Evolutionary conservation across 495 filamentous ascomycete species (phyloP), one percentile per base, ranked within the genome.

Genomic region (Evansstolkia leycettana): DNA sequence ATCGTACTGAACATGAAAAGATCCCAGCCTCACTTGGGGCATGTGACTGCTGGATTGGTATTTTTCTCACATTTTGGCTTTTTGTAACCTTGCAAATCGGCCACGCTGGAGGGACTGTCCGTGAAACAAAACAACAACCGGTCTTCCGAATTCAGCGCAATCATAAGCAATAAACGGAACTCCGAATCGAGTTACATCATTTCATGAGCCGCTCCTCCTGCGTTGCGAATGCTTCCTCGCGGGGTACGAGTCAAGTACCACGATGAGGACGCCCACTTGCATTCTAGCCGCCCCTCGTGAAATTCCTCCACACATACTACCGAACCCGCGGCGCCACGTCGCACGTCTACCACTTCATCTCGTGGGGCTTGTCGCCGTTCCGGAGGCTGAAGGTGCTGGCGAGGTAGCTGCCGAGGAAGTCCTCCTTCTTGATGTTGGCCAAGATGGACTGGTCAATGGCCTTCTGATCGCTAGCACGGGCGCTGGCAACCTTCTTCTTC

Each of bases 321-420:
- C 59, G 59, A 63, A 62, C 61, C 59, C 56, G 56, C 57, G 58
- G 58, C 55, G 51, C 57, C 58, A 46, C 55, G 45, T 50, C 46
- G 46, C 52, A 58, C 51, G 52, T 62, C 61, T 86, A 89, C 76
- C 79, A 89, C 67, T 80, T 76, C 84, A 98, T 96, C 74, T 87
- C 81, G 65, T 96, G 90, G 64, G 92, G 90, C 75, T 84, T 82
- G 73, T 98, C 90, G 57, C 90, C 89, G 73, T 85, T 95, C 63
- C 85, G 78, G 60, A 96, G 79, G 75, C 81, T 89, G 78, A 96
- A 99, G 51, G 75, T 81, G 62, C 77, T 81, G 55, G 76, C 75
- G 42, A 99, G 82, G 73, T 96, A 96, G 59, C 77, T 80, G 57
- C 76, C 61, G 56, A 99, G 78, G 55, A 84, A 68, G 33, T 81